phyloP scores from a whole-genome alignment of 176 grass and related monocot species.

The Dactylis glomerata region DNA sequence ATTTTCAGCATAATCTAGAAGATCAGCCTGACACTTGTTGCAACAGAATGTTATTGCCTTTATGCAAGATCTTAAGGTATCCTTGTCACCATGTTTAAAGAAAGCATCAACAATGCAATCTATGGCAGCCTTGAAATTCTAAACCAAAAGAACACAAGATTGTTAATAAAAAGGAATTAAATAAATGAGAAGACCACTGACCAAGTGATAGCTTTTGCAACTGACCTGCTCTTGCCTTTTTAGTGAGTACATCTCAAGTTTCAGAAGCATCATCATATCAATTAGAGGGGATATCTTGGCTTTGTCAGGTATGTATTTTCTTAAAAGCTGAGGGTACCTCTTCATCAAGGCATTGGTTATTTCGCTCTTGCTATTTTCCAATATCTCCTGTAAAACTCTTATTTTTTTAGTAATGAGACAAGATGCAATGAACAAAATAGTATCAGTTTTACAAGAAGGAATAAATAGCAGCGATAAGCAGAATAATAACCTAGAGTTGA shows the following conservation, averaged over 20 bases:
- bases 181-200: conserved; percentile 23
- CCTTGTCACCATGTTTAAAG: conserved; percentile 98
- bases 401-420: background rate
- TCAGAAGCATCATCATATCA: conserved; percentile 84
- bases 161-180: conserved; percentile 17
- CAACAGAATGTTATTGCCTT: conserved; percentile 86
- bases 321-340: conserved; percentile 80
- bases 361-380: conserved; percentile 85
- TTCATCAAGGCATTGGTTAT: conserved; percentile 79
- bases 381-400: conserved; percentile 62
- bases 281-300: conserved; percentile 84
- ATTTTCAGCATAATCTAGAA: conserved; percentile 79
- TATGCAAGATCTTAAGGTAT: conserved; percentile 86
- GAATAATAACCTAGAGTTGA: conserved; percentile 5
- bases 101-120: conserved; percentile 88
- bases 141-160: conserved; percentile 27
- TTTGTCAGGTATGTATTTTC: conserved; percentile 92
- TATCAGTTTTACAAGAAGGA: background rate
- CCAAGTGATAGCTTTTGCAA: conserved; percentile 10
- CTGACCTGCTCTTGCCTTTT: conserved; percentile 91
- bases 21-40: conserved; percentile 73
- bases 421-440: conserved; percentile 1
- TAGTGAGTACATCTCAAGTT: conserved; percentile 91
- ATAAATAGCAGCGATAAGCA: conserved; percentile 5
- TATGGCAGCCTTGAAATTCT: conserved; percentile 90